These are phyloP conservation scores for Galerina marginata DNA, from an alignment of 768 basidiomycete genomes.

Conservation along the genomic window DNA sequence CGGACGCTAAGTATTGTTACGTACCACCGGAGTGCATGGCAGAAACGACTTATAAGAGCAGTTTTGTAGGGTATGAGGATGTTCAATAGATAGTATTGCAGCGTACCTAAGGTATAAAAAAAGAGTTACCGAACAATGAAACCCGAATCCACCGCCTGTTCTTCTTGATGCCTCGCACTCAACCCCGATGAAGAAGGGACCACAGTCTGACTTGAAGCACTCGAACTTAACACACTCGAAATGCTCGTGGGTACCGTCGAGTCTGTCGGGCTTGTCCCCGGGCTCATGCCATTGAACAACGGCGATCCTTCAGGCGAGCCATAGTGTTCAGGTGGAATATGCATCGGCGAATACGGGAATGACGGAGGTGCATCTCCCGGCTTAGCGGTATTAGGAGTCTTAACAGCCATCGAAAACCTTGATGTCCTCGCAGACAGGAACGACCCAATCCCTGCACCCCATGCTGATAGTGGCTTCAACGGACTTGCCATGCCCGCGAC, in stretches of 20 bases:
- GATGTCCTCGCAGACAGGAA: constrained; percentile 36
- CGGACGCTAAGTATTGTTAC: too few species aligned
- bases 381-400: constrained; percentile 25
- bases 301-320: constrained; percentile 31
- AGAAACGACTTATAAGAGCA: too few species aligned
- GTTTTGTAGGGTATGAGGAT: too few species aligned
- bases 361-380: constrained; percentile 12
- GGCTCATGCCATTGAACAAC: constrained; percentile 34
- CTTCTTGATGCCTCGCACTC: background rate
- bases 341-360: constrained; percentile 10
- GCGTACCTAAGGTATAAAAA: too few species aligned
- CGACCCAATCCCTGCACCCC: constrained; percentile 40
- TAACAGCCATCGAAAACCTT: constrained; percentile 29
- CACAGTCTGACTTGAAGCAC: constrained; percentile 10
- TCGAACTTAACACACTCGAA: constrained; percentile 24
- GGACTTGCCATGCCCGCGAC: constrained; percentile 15
- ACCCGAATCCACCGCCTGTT: background rate
- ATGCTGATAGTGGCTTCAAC: constrained; percentile 32
- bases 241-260: constrained; percentile 18
- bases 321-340: constrained; percentile 15
- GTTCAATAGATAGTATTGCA: too few species aligned
- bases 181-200: constrained; percentile 1
- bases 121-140: too few species aligned
- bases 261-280: constrained; percentile 23
- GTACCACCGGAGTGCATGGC: too few species aligned